Base-by-base conservation (phyloP, 306 rosid species). In the Cucumis hystrix region DNA sequence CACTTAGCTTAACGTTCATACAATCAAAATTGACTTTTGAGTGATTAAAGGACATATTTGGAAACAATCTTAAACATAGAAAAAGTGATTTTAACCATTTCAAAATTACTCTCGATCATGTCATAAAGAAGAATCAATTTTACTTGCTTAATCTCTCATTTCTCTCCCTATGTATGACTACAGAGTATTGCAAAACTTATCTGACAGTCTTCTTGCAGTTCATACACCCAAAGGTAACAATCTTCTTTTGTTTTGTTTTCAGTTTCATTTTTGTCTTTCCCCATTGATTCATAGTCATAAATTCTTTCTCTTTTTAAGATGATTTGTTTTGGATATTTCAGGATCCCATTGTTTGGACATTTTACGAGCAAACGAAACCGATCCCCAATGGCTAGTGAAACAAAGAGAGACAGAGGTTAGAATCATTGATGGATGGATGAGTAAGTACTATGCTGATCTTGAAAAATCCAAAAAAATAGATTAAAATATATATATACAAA, bases 271-370 rank as follows among this genome's bases (percentile, higher is more conserved):
- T 55, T 55, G 1, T n/a, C 9, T 37, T 18, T 39, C 20, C 2
- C 14, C 51, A 17, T 65, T 65, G 39, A 47, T 47, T 70, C 41
- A 70, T 8, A 45, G 15, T 47, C 21, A 49, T 49, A 3, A 25
- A 23, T 28, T 49, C 16, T 14, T 1, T 14, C 41, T 1, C 39
- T 47, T 13, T 28, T 3, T 1, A 10, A 21, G 43, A 59, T 77
- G 30, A 60, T 25, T 41, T 8, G 16, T 30, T 28, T 47, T 20
- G 37, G 21, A 39, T 74, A 75, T 25, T 79, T 74, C 79, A 87
- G 93, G 93, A 40, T 86, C 91, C 39, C 91, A 89, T 60, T 84
- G 91, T 57, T 73, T 89, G 63, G 89, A 87, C 78, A 80, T 89
- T 74, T 51, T 20, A n/a, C 5, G 23, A 17, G 75, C 84, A 80